A percentile compares a stretch with the other conserved stretches of the same genome.
phyloP scores from a whole-genome alignment of 2,329 filamentous ascomycete species.

The Alternaria metachromatica region DNA sequence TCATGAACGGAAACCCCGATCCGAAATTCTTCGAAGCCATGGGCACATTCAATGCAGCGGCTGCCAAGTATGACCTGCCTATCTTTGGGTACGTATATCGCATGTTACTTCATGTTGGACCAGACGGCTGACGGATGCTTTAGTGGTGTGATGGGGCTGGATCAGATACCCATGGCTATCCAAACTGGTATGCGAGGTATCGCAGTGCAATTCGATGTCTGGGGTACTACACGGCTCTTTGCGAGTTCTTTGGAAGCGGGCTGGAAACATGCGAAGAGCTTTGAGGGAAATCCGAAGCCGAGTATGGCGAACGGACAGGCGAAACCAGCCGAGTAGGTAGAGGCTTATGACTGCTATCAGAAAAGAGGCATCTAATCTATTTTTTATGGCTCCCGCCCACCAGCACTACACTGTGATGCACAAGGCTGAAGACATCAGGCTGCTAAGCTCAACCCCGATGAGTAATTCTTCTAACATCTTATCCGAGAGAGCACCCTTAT shows the following conservation, averaged over 20 bases:
- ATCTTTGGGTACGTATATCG: constrained; percentile 27
- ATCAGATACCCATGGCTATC: constrained; percentile 30
- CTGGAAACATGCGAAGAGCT: constrained; percentile 25
- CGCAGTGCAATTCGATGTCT: constrained; percentile 35
- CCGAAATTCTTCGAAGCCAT: constrained; percentile 26
- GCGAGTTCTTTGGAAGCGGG: constrained; percentile 22
- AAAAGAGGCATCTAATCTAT: not conserved
- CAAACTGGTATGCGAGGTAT: constrained; percentile 28
- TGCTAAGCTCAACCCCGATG: not conserved
- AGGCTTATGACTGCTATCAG: not conserved
- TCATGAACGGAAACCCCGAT: constrained; percentile 22
- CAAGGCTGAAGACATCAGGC: not conserved
- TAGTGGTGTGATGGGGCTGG: constrained; percentile 25
- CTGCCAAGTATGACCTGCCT: constrained; percentile 29
- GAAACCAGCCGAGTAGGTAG: not conserved
- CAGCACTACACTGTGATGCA: not conserved
- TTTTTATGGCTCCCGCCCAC: not conserved
- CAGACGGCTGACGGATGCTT: constrained; percentile 1
- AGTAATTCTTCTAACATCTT: not conserved
- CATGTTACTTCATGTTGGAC: not conserved
- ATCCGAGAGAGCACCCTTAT: not conserved
- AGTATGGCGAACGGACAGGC: constrained; percentile 8
- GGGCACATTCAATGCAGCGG: constrained; percentile 27
- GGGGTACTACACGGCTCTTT: constrained; percentile 28
- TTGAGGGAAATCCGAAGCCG: constrained; percentile 16